phyloP scores from a whole-genome alignment of 441 rosid genomes.

The Euphorbia schlechtendalii region DNA sequence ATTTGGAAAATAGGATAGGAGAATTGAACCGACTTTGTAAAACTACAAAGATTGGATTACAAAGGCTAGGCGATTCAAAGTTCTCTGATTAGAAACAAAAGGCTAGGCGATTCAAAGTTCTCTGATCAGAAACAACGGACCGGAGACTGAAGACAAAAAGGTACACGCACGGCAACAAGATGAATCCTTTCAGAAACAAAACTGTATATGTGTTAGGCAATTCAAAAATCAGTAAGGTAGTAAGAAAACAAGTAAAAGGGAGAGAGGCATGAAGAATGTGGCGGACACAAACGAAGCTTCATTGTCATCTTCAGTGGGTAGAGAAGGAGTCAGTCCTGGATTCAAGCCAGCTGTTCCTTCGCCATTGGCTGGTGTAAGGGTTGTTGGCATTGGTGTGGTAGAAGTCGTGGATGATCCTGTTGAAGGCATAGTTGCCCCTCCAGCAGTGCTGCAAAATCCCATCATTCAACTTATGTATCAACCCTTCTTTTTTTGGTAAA shows the following conservation, averaged over 20 bases:
- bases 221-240: slow-evolving; percentile 13
- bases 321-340: slow-evolving; percentile 36
- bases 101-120: too few relatives aligned
- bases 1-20: slow-evolving; percentile 1
- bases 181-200: slow-evolving; percentile 29
- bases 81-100: too few relatives aligned
- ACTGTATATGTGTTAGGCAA: slow-evolving; percentile 24
- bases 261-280: slow-evolving; percentile 17
- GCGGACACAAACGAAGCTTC: slow-evolving; percentile 24
- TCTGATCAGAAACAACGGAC: too few relatives aligned
- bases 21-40: neutral
- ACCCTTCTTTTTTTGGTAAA: too few relatives aligned
- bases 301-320: slow-evolving; percentile 30
- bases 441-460: slow-evolving; percentile 44
- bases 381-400: slow-evolving; percentile 27
- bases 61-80: too few relatives aligned
- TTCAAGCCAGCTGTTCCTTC: slow-evolving; percentile 34
- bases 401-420: slow-evolving; percentile 24
- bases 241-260: slow-evolving; percentile 17
- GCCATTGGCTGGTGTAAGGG: slow-evolving; percentile 29
- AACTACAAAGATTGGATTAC: slow-evolving; percentile 19
- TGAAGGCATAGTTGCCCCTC: slow-evolving; percentile 35
- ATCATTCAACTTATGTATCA: slow-evolving; percentile 5
- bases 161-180: slow-evolving; percentile 12
- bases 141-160: too few relatives aligned